Evolutionary conservation across 768 basidiomycete genomes (phyloP).

Genomic region (Hygrocybe coccinea): DNA sequence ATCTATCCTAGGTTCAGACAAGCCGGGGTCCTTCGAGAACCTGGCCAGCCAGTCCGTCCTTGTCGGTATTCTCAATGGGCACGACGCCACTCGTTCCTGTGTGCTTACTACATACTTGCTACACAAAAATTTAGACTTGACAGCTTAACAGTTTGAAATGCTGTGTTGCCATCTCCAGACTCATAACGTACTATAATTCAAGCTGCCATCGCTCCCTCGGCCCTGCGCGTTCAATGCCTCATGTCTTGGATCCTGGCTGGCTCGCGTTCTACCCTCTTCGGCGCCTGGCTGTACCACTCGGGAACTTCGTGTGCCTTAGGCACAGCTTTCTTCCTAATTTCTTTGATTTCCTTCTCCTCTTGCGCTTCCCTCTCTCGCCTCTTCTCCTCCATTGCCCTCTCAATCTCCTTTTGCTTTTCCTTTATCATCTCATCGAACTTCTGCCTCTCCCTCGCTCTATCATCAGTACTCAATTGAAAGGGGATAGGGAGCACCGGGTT

Average conservation of each 20-base stretch:
- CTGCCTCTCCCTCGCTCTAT: constrained; percentile 56
- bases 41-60: background rate
- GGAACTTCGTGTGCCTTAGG: constrained; percentile 69
- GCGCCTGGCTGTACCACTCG: constrained; percentile 70
- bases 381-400: constrained; percentile 43
- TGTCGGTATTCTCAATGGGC: background rate
- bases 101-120: background rate
- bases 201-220: too few species aligned
- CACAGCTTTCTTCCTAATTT: constrained; percentile 57
- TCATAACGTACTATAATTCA: background rate
- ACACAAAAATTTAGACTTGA: background rate
- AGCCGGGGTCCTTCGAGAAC: background rate
- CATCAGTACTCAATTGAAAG: constrained; percentile 49
- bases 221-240: too few species aligned
- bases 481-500: constrained; percentile 46
- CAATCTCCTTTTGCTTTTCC: constrained; percentile 52
- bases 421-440: constrained; percentile 56
- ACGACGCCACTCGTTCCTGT: background rate
- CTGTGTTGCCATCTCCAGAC: background rate
- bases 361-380: constrained; percentile 45
- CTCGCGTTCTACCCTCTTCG: constrained; percentile 42
- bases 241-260: background rate
- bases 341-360: constrained; percentile 58
- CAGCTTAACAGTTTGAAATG: background rate
- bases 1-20: too few species aligned